Base-by-base conservation (phyloP, 225 moss, liverwort and hornwort species). In the Antitrichia curtipendula region DNA sequence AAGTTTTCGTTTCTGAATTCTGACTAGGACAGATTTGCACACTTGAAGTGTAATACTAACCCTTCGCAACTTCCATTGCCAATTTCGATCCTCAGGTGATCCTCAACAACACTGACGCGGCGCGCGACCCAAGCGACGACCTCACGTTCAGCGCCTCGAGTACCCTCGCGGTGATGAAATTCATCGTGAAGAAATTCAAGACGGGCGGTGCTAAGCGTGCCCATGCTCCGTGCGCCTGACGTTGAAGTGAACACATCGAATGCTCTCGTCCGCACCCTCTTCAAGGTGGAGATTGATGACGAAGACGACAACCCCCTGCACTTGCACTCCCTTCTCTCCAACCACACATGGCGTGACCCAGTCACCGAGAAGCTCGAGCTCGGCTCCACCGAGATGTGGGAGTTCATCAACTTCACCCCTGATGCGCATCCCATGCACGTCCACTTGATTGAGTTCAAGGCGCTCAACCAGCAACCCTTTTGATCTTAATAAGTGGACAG, bases 391-490 rank as follows among this genome's bases (percentile, higher is more conserved):
- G 95, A 97, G 85, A 57, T 96, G 8, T 96, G 97, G 94, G 91
- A 95, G 72, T 83, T 95, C 3, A 88, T 95, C 38, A 91, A 95
- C 60, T 89, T 90, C 64, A 93, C 86, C 1, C 92, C 90, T 2
- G 92, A 93, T 59, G 89, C 90, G 58, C 94, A 96, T 57, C 95
- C 95, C 36, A 91, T 95, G 64, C 94, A 94, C 61, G 28, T 95
- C 4, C 91, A 92, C 54, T 65, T 92, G 49, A 80, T 95, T 13
- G 34, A 81, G 34, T 94, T 95, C 69, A 38, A 29, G 10, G 91
- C 92, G 23, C 86, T 86, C 38, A 89, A 90, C 79, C 91, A 94
- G 86, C 93, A 95, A 77, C 86, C 86, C 17, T 92, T 45, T 87
- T 62, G 81, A 92, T 61, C 7, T 66, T 24, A 61, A 58, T 16